Conservation (phyloP, 495 filamentous ascomycete genomes). For the Penicillium atrosanguineum region DNA sequence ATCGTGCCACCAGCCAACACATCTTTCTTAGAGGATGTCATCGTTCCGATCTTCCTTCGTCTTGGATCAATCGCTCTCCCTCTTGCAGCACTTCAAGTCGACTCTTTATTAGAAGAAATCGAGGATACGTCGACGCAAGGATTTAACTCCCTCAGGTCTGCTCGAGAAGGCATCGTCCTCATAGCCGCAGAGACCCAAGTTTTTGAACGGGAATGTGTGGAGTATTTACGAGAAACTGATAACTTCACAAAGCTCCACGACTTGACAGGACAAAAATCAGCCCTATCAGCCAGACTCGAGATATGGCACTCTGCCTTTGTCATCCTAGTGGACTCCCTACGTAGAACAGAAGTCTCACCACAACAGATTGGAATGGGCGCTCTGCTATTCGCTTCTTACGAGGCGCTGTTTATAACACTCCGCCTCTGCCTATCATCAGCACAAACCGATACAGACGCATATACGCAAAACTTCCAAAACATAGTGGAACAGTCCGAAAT, state of each 20-base stretch:
- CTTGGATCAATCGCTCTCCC: conserved; percentile 19
- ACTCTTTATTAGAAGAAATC: no score
- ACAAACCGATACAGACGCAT: conserved; percentile 20
- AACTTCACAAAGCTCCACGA: conserved; percentile 3
- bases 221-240: not conserved
- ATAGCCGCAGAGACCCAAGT: conserved; percentile 19
- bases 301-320: conserved; percentile 7
- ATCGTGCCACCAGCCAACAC: no score
- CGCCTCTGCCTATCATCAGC: conserved; percentile 10
- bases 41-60: conserved; percentile 25
- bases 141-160: conserved; percentile 29
- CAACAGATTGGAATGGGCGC: conserved; percentile 1
- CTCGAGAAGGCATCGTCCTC: conserved; percentile 31
- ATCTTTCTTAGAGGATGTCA: conserved; percentile 22
- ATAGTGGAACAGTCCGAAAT: conserved; percentile 30
- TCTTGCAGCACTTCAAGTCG: conserved; percentile 3
- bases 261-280: conserved; percentile 6
- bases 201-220: conserved; percentile 13
- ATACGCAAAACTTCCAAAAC: conserved; percentile 23
- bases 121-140: not conserved
- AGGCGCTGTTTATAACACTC: conserved; percentile 8
- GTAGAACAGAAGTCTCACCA: not conserved
- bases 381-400: conserved; percentile 11
- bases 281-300: conserved; percentile 7
- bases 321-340: not conserved